Conservation (phyloP, 2,329 filamentous ascomycete genomes). For the Colletotrichum sojae region DNA sequence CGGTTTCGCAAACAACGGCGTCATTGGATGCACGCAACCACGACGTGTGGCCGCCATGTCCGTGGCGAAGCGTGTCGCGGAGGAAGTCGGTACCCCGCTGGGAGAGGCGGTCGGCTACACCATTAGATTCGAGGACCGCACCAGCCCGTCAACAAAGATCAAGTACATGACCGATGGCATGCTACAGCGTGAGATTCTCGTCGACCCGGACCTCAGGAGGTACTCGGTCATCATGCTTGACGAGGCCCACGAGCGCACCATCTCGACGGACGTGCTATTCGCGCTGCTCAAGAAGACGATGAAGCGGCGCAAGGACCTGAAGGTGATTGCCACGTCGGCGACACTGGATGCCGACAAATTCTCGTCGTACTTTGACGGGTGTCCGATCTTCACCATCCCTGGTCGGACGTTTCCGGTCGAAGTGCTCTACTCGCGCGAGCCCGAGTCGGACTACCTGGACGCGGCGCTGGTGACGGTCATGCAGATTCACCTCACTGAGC, state of each 20-base stretch:
- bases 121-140: slow-evolving; percentile 97
- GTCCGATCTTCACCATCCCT: slow-evolving; percentile 96
- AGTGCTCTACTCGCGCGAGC: slow-evolving; percentile 94
- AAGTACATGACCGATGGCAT: slow-evolving; percentile 99
- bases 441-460: slow-evolving; percentile 95
- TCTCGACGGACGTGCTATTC: slow-evolving; percentile 95
- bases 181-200: slow-evolving; percentile 93
- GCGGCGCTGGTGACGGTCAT: slow-evolving; percentile 96
- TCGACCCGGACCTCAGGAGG: slow-evolving; percentile 88
- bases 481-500: slow-evolving; percentile 97
- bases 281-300: slow-evolving; percentile 94
- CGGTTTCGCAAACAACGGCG: slow-evolving; percentile 87
- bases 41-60: slow-evolving; percentile 98
- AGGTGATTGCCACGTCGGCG: slow-evolving; percentile 96
- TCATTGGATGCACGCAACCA: slow-evolving; percentile 97
- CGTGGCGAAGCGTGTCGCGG: slow-evolving; percentile 94
- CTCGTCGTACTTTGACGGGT: slow-evolving; percentile 94
- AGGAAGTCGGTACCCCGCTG: slow-evolving; percentile 92
- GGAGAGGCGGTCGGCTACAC: slow-evolving; percentile 97
- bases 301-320: slow-evolving; percentile 87
- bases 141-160: slow-evolving; percentile 88
- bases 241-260: slow-evolving; percentile 97
- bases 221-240: slow-evolving; percentile 99
- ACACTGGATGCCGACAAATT: slow-evolving; percentile 98
- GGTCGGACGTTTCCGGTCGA: slow-evolving; percentile 96